Evolutionary conservation across 768 basidiomycete genomes (phyloP), one percentile per base, ranked within the genome.

Genomic region (Paxillus ammoniavirescens): DNA sequence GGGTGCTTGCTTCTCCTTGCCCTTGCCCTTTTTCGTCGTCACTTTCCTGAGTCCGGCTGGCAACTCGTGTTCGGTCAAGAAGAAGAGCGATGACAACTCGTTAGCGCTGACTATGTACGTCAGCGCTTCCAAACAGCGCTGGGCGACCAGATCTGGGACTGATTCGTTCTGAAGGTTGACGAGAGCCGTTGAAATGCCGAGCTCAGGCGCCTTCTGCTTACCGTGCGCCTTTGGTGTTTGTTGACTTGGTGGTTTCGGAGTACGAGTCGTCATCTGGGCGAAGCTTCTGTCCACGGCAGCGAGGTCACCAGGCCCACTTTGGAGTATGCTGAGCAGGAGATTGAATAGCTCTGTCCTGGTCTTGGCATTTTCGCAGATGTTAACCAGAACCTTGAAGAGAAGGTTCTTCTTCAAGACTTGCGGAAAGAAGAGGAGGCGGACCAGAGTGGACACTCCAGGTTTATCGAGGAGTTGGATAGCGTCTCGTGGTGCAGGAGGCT

Each of bases 351-450:
- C 97, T 5, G 83, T 85, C 17, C 97, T 82, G 0, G 96, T 94
- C 64, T 89, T 91, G 3, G 84, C 75, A 66, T 99, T 99, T 73
- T 98, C 95, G 73, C 94, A 99, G 8, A 99, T 78, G 66, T 98
- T 96, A 58, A 93, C 87, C 35, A 99, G 83, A 2, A 97, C 87
- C 65, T 88, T 90, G 69, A 93, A 91, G 12, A 99, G 78, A 21
- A 90, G 72, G 46, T 82, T 87, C 73, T 93, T 94, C 72, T 84
- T 85, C 55, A 92, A 76, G 18, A 93, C 87, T 60, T 97, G 92
- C 4, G 97, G 97, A 80, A 93, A 97, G 79, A 99, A 99, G 18
- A 99, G 80, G 8, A 98, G 82, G 48, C 95, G 86, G 40, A 98
- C 85, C 15, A 99, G 83, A 21, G 88, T 86, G 0, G 94, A 91